A percentile compares a stretch with the other conserved stretches of the same genome.
phyloP scores from a whole-genome alignment of 1,284 basidiomycete species.

The Athelia sp. region DNA sequence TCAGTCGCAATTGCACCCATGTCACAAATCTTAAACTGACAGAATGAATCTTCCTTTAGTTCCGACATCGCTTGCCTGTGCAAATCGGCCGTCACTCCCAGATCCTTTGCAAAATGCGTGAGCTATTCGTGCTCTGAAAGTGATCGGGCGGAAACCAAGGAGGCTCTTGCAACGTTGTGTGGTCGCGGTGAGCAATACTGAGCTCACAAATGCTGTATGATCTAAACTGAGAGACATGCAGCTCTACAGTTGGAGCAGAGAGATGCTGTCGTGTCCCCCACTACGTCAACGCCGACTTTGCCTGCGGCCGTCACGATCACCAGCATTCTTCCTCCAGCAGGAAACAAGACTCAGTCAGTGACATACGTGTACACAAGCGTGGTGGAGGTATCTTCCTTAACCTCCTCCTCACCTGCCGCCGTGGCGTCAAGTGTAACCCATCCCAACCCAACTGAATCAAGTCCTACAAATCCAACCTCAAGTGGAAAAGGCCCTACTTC shows the following conservation, averaged over 20 bases:
- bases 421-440: no score
- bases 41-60: background rate
- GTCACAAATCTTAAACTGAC: background rate
- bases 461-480: no score
- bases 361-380: background rate
- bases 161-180: background rate
- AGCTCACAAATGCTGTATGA: no score
- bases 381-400: background rate
- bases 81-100: background rate
- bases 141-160: background rate
- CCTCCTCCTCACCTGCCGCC: no score
- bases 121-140: background rate
- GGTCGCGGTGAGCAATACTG: background rate
- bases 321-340: background rate
- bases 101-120: background rate
- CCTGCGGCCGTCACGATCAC: background rate
- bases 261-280: background rate
- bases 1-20: background rate
- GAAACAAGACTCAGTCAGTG: background rate
- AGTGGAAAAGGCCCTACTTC: no score
- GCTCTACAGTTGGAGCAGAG: background rate
- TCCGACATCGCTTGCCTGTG: background rate
- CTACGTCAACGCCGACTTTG: background rate
- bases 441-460: no score
- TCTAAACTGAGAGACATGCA: no score